Conservation (phyloP, 1,139 yeast genomes). For the Kurtzmaniella quercitrusa region DNA sequence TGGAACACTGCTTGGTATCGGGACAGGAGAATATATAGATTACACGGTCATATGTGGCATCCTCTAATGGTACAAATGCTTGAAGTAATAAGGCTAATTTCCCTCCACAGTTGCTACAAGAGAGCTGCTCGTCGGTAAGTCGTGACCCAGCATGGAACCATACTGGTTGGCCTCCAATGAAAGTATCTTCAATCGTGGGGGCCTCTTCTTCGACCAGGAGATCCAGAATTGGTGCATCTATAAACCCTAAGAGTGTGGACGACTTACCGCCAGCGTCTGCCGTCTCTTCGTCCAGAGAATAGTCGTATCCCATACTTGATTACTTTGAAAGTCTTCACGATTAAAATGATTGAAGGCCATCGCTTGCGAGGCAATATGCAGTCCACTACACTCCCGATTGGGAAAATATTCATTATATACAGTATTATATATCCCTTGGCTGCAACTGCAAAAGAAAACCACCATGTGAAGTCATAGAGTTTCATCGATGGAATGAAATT, state of each 20-base stretch:
- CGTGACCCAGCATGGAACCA: constrained; percentile 51
- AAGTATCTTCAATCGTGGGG: constrained; percentile 66
- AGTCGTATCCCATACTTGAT: constrained; percentile 8
- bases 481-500: no score
- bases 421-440: no score
- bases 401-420: no score
- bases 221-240: constrained; percentile 45
- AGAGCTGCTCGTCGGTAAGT: constrained; percentile 48
- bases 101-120: constrained; percentile 62
- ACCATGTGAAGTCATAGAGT: no score
- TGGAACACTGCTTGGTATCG: constrained; percentile 52
- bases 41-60: constrained; percentile 72
- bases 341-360: no score
- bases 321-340: no score
- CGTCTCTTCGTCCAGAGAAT: constrained; percentile 43
- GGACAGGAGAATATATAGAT: constrained; percentile 77
- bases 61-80: constrained; percentile 73
- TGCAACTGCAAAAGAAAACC: no score
- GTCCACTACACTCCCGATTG: no score
- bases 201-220: constrained; percentile 28
- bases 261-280: constrained; percentile 20
- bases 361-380: neutral
- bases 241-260: constrained; percentile 55
- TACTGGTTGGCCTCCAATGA: constrained; percentile 73
- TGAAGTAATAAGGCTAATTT: constrained; percentile 70